These are phyloP conservation scores for Rhodotorula taiwanensis DNA, from an alignment of 768 basidiomycete species.

Conservation along the genomic window DNA sequence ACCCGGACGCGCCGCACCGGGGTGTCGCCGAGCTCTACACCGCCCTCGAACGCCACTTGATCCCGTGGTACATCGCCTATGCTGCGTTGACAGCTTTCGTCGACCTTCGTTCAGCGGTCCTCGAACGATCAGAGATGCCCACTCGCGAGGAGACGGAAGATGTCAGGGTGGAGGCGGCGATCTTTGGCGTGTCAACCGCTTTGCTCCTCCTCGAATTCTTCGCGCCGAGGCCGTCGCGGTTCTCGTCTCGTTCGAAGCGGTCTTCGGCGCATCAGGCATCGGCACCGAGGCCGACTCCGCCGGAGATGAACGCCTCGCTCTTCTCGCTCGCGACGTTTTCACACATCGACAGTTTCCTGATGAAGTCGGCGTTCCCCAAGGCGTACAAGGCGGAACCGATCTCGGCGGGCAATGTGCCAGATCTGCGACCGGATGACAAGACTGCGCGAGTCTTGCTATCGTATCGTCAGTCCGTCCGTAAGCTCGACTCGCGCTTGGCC, in stretches of 20 bases:
- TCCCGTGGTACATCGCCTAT: slow-evolving; percentile 26
- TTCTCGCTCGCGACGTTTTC: slow-evolving; percentile 37
- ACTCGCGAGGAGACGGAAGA: too few species aligned
- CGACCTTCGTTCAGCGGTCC: slow-evolving; percentile 35
- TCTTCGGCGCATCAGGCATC: background rate
- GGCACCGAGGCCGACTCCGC: slow-evolving; percentile 12
- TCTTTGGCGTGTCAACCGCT: slow-evolving; percentile 13
- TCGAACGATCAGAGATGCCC: slow-evolving; percentile 14
- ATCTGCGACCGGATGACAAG: slow-evolving; percentile 42
- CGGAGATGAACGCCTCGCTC: slow-evolving; percentile 38
- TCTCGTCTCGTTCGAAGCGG: slow-evolving; percentile 6
- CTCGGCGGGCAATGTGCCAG: slow-evolving; percentile 31
- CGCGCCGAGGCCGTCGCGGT: slow-evolving; percentile 20
- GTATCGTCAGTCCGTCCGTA: slow-evolving; percentile 32
- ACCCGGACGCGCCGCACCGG: slow-evolving; percentile 11
- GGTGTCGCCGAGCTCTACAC: slow-evolving; percentile 11
- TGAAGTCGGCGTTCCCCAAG: slow-evolving; percentile 15
- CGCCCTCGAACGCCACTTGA: slow-evolving; percentile 34
- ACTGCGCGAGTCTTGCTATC: slow-evolving; percentile 40
- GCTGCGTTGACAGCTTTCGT: slow-evolving; percentile 36
- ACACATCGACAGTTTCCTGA: slow-evolving; percentile 31
- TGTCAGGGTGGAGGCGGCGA: slow-evolving; percentile 13
- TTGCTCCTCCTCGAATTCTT: slow-evolving; percentile 36
- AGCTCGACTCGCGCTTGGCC: slow-evolving; percentile 6
- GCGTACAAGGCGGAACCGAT: background rate